phyloP scores from a whole-genome alignment of 352 stramenopile genomes.

The Halophytophthora batemanensis region DNA sequence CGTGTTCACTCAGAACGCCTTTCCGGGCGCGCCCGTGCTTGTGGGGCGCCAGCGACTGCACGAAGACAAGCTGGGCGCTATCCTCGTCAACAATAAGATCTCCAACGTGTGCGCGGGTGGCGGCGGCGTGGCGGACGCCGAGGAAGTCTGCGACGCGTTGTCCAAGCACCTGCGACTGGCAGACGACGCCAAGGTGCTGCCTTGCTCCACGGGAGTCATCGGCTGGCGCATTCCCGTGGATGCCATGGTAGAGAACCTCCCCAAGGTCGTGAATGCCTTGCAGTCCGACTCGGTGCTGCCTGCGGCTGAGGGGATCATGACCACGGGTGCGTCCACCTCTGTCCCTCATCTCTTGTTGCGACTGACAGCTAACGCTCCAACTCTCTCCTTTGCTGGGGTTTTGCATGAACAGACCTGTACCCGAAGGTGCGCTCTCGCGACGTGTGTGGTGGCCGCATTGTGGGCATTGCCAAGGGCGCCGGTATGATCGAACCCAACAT shows the following conservation, averaged over 20 bases:
- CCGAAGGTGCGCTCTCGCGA: conserved; percentile 87
- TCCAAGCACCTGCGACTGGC: conserved; percentile 87
- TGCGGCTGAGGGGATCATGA: conserved; percentile 97
- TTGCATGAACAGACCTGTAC: conserved; percentile 61
- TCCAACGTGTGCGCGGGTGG: conserved; percentile 97
- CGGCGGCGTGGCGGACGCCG: conserved; percentile 90
- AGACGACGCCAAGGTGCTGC: conserved; percentile 86
- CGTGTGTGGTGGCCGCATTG: conserved; percentile 87
- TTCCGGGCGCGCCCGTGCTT: conserved; percentile 86
- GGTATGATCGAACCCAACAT: conserved; percentile 99
- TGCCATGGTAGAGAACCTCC: conserved; percentile 78
- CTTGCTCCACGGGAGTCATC: conserved; percentile 97
- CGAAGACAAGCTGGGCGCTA: conserved; percentile 88
- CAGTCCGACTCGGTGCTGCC: conserved; percentile 93
- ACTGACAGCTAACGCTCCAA: not conserved
- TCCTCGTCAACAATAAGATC: conserved; percentile 99
- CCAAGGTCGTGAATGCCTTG: conserved; percentile 80
- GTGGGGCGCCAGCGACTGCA: conserved; percentile 91
- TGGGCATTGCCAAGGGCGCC: conserved; percentile 97
- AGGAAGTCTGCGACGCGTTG: conserved; percentile 92
- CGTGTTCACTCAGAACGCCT: conserved; percentile 91
- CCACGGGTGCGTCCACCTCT: conserved; percentile 68
- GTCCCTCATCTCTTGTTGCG: not conserved
- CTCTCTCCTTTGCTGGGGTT: not conserved
- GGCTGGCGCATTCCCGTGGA: conserved; percentile 97